Evolutionary conservation across 306 rosid genomes (phyloP), one percentile per base, ranked within the genome.

Genomic region (Neltuma alba): DNA sequence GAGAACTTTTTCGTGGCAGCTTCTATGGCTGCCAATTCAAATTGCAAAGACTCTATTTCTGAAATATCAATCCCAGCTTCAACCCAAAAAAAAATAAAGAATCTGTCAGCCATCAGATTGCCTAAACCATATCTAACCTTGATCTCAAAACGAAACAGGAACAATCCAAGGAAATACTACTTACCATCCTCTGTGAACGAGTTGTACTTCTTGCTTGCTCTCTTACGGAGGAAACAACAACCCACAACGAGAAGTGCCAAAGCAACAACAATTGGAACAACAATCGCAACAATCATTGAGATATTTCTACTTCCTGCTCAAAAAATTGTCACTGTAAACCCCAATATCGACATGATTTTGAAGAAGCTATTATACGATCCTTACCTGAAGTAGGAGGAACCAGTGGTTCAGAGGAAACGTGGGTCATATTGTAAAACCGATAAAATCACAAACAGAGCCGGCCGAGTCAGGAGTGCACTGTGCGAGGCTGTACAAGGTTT

Each of bases 1-100:
- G 92, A 86, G 75, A 90, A 90, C 3, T 74, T 83, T 74, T 72
- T 41, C 13, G 90, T 90, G 33, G 94, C 94, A 0, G 81, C 85
- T 71, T 54, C 76, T 25, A 88, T 85, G 3, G 82, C 81, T 36
- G 16, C 72, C 40, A 85, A 83, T 58, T 81, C 82, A 72, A 86
- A 85, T 77, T 83, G 87, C 78, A 86, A 74, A 13, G 89, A 84
- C 65, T 85, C 88, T 20, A 62, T 37, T 8, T 7, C 54, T 45
- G 31, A 41, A 18, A 85, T 71, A 34, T 85, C 87, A 70, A 21
- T 1, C 14, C 30, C 80, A n/a, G 5, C 48, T 66, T 37, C 10
- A 66, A 23, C 20, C n/a, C 6, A 61, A 21, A 2, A 37, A 37
- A 8, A 14, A n/a, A 20, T 0, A 3, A 36, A 23, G 18, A 10